These are phyloP conservation scores for Purshia tridentata DNA, from an alignment of 306 rosid species.

Conservation along the genomic window DNA sequence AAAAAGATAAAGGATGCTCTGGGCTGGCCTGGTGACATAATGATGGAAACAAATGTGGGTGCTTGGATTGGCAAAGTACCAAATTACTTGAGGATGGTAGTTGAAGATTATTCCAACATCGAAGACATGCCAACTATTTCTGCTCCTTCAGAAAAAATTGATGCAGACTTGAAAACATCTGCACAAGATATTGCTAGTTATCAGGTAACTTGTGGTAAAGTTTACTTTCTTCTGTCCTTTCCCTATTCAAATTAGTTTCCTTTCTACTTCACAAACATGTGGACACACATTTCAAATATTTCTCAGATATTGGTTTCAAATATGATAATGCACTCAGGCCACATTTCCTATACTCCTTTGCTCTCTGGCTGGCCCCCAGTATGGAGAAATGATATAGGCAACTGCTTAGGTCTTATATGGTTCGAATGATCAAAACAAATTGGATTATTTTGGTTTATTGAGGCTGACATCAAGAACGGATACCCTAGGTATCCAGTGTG, in stretches of 20 bases:
- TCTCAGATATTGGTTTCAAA: not conserved
- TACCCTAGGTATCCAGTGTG: not conserved
- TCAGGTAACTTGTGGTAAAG: conserved; percentile 55
- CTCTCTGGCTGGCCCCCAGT: not conserved
- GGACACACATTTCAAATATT: not conserved
- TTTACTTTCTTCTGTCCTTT: not conserved
- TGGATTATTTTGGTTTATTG: not conserved
- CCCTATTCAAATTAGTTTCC: not conserved
- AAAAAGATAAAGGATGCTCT: conserved; percentile 59
- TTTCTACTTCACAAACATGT: not conserved
- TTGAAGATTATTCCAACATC: conserved; percentile 29
- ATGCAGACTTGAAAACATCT: conserved; percentile 44
- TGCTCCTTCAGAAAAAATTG: conserved; percentile 38
- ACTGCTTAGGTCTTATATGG: not conserved
- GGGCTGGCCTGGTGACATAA: conserved; percentile 68
- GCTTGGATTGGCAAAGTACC: conserved; percentile 82
- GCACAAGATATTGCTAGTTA: conserved; percentile 86
- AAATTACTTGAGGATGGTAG: conserved; percentile 46
- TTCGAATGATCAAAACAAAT: not conserved
- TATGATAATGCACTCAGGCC: not conserved
- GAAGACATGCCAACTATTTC: conserved; percentile 43
- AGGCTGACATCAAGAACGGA: not conserved
- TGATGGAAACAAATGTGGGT: conserved; percentile 55
- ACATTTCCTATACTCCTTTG: not conserved
- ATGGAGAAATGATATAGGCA: not conserved